phyloP scores from a whole-genome alignment of 768 basidiomycete genomes.

The Rhizopogon salebrosus region DNA sequence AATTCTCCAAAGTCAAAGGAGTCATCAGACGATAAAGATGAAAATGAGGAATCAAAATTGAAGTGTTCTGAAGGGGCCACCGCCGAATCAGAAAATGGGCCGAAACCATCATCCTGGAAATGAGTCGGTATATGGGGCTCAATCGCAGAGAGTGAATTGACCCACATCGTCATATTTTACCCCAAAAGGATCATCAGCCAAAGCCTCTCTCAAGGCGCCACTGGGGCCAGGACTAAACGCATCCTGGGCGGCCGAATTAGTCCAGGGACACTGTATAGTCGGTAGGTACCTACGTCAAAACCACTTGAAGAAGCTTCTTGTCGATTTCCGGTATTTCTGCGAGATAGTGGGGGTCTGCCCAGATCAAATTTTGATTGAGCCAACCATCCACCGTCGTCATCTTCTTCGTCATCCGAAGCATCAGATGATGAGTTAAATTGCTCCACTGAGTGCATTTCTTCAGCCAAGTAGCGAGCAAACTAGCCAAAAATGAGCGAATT shows the following conservation, averaged over 20 bases:
- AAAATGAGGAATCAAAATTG: constrained; percentile 40
- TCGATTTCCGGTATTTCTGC: constrained; percentile 41
- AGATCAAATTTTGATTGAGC: constrained; percentile 71
- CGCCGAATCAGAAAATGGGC: constrained; percentile 72
- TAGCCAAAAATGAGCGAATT: constrained; percentile 21
- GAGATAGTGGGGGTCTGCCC: constrained; percentile 41
- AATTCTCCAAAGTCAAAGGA: constrained; percentile 82
- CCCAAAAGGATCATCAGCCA: constrained; percentile 47
- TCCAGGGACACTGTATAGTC: neutral
- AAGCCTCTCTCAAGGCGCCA: constrained; percentile 27
- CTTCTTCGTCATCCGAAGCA: constrained; percentile 45
- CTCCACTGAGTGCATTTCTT: constrained; percentile 64
- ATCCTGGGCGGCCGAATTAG: constrained; percentile 32
- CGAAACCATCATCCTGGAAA: constrained; percentile 61
- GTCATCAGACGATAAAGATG: constrained; percentile 58
- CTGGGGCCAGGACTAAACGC: constrained; percentile 40
- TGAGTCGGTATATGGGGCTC: neutral
- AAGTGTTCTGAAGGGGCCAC: constrained; percentile 50
- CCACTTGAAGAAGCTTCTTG: constrained; percentile 38
- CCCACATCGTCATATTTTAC: constrained; percentile 47
- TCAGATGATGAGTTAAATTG: constrained; percentile 49
- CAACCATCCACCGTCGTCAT: constrained; percentile 77
- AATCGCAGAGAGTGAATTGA: constrained; percentile 12
- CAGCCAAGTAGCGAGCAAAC: constrained; percentile 78
- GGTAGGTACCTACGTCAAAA: constrained; percentile 49